These are phyloP conservation scores for Schizochytrium sp. DNA, from an alignment of 108 stramenopile species.

Conservation along the genomic window DNA sequence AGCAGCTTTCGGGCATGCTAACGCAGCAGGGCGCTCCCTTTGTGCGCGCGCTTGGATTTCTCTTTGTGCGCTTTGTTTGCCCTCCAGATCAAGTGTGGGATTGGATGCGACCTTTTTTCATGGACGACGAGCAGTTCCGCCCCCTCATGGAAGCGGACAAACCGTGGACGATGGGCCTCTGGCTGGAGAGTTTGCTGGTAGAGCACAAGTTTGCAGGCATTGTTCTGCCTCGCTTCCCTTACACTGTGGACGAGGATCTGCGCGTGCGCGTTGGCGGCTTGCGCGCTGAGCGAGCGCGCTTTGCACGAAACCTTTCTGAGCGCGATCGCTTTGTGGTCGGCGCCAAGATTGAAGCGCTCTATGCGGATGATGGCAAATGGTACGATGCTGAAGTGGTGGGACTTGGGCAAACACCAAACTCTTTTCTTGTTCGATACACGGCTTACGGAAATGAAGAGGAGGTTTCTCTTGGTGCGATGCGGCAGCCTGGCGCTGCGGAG, in stretches of 20 bases:
- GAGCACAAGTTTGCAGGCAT: background rate
- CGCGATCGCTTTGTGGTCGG: background rate
- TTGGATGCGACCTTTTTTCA: background rate
- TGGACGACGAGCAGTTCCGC: background rate
- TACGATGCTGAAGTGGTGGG: background rate
- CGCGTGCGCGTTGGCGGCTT: background rate
- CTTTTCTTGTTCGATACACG: background rate
- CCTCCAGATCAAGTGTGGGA: background rate
- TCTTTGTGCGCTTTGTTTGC: background rate
- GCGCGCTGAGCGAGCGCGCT: background rate
- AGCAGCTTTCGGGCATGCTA: background rate
- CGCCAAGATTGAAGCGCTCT: background rate
- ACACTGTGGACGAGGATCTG: background rate
- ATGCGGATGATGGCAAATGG: background rate
- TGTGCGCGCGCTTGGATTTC: background rate
- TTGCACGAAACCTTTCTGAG: background rate
- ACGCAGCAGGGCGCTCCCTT: background rate
- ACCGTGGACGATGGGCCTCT: background rate
- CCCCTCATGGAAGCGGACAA: background rate
- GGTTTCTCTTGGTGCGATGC: background rate
- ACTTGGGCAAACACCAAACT: background rate
- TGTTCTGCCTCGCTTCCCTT: background rate
- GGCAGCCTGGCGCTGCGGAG: background rate
- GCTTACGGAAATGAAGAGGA: background rate
- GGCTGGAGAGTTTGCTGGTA: background rate